These are phyloP conservation scores for Boletales sp. DNA, from an alignment of 768 basidiomycete genomes.

Conservation along the genomic window DNA sequence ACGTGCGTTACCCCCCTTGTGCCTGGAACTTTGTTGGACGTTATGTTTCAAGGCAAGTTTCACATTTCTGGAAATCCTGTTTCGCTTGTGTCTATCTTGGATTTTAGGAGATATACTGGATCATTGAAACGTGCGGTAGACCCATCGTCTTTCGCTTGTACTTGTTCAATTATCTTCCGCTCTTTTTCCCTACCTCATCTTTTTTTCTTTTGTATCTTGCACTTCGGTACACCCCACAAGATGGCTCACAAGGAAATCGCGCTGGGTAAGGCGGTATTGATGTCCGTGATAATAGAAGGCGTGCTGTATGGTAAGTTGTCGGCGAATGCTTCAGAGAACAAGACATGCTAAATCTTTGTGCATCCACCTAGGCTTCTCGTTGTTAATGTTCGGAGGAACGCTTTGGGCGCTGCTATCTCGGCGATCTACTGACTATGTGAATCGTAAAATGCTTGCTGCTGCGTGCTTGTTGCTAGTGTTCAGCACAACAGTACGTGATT, in stretches of 20 bases:
- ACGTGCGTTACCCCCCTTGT: too few species aligned
- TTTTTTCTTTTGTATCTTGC: not conserved
- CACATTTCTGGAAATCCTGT: not conserved
- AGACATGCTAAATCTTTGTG: not conserved
- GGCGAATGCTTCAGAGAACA: not conserved
- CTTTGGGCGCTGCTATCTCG: conserved; percentile 21
- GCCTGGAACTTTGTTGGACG: too few species aligned
- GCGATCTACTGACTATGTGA: conserved; percentile 7
- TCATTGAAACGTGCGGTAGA: not conserved
- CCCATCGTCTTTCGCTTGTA: not conserved
- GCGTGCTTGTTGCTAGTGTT: conserved; percentile 27
- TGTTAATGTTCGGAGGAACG: conserved; percentile 33
- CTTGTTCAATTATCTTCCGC: not conserved
- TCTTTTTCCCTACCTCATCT: not conserved
- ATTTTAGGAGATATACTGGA: not conserved
- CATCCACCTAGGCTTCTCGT: conserved; percentile 28
- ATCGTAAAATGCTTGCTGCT: conserved; percentile 18
- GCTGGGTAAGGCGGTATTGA: conserved; percentile 19
- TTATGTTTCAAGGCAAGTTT: not conserved
- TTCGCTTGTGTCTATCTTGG: too few species aligned
- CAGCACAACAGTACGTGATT: conserved; percentile 27
- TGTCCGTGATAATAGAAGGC: conserved; percentile 16
- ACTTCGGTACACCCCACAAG: not conserved
- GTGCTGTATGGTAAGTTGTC: conserved; percentile 16
- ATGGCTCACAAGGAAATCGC: conserved; percentile 5